Evolutionary conservation across 2,329 filamentous ascomycete genomes (phyloP).

Genomic region (Zalaria obscura): DNA sequence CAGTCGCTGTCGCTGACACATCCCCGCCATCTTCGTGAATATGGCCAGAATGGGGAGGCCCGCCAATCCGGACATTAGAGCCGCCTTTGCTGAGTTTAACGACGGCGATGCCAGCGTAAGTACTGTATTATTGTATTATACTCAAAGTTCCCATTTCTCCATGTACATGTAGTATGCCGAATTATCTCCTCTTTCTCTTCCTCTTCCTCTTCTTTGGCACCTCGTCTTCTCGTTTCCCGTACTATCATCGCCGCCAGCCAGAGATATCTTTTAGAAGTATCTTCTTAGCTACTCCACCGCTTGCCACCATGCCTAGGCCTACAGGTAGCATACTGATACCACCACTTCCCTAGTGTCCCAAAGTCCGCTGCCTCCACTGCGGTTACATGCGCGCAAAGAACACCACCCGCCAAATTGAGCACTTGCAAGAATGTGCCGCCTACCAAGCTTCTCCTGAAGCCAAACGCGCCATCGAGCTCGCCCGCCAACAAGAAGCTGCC

Average conservation of each 20-base stretch:
- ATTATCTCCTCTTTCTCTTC: no score
- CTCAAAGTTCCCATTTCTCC: neutral
- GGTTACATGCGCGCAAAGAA: slow-evolving; percentile 37
- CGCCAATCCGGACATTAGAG: slow-evolving; percentile 27
- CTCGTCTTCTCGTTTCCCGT: neutral
- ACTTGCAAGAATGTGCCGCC: slow-evolving; percentile 30
- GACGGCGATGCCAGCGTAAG: slow-evolving; percentile 23
- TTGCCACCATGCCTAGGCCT: neutral
- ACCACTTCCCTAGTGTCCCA: slow-evolving; percentile 24
- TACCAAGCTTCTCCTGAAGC: slow-evolving; percentile 32
- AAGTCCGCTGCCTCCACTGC: slow-evolving; percentile 34
- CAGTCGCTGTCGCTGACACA: no score
- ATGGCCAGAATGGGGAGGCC: slow-evolving; percentile 1
- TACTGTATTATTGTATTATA: neutral
- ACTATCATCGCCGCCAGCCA: neutral
- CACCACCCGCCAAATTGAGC: slow-evolving; percentile 36
- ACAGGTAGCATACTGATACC: neutral
- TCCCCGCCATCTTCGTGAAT: no score
- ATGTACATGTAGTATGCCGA: no score
- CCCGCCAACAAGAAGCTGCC: neutral
- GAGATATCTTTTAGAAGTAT: neutral
- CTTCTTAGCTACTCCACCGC: neutral
- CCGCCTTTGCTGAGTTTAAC: slow-evolving; percentile 25
- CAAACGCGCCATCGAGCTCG: slow-evolving; percentile 15
- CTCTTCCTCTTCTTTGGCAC: neutral